Percentiles rank a stretch among this genome's conserved stretches.
Evolutionary conservation across 2,329 filamentous ascomycete species (phyloP).

Genomic region (Fusarium kyushuense): DNA sequence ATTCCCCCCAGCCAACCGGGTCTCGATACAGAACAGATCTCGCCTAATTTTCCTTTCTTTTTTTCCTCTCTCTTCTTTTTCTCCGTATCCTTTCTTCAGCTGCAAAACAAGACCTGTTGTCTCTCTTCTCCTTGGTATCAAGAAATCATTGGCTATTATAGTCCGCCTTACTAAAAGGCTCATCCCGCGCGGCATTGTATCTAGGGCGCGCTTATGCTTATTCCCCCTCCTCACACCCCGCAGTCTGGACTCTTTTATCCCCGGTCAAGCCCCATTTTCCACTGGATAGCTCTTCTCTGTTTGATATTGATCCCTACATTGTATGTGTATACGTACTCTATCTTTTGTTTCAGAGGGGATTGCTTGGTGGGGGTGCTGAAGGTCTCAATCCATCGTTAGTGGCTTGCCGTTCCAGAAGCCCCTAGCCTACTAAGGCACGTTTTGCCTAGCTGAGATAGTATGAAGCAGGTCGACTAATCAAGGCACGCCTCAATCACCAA

Average conservation of each 20-base stretch:
- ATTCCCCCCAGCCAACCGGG: conserved; percentile 8
- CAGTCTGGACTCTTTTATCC: conserved; percentile 21
- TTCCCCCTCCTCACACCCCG: conserved; percentile 20
- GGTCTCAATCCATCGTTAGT: conserved; percentile 3
- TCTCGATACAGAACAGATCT: conserved; percentile 21
- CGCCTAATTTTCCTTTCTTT: background rate
- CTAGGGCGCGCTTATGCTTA: conserved; percentile 37
- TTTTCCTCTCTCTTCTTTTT: background rate
- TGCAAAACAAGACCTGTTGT: conserved; percentile 2
- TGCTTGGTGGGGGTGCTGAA: conserved; percentile 1
- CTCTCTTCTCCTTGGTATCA: conserved; percentile 16
- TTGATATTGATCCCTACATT: conserved; percentile 7
- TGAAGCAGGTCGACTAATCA: background rate
- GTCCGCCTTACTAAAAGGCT: conserved; percentile 19
- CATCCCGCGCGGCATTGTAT: conserved; percentile 23
- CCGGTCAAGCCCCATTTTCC: conserved; percentile 23
- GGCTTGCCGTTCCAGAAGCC: background rate
- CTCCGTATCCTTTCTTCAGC: background rate
- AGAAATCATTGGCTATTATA: conserved; percentile 2
- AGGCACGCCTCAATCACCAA: conserved; percentile 1
- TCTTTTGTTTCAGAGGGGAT: conserved; percentile 29
- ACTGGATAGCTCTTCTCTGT: background rate
- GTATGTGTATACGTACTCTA: conserved; percentile 9
- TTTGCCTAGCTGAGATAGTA: background rate
- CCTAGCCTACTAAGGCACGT: background rate